A percentile compares a stretch with the other conserved stretches of the same genome.
phyloP scores from a whole-genome alignment of 1,139 yeast species.

The Blastobotrys raffinosifermentans region DNA sequence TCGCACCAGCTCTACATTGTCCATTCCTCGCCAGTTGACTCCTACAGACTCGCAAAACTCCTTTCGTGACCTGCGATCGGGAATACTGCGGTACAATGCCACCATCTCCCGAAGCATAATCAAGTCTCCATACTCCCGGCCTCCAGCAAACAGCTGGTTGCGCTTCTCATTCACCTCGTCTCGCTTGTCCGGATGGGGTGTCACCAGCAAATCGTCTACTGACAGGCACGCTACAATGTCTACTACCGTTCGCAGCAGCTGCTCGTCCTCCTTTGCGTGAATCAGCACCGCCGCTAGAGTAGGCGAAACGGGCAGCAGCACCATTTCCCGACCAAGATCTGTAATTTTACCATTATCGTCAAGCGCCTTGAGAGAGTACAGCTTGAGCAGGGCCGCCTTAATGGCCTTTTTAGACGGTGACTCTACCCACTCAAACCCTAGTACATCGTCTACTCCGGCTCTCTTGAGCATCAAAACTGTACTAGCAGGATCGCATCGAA shows the following conservation, averaged over 20 bases:
- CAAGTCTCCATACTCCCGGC: slow-evolving; percentile 72
- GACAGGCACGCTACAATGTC: slow-evolving; percentile 91
- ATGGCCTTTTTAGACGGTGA: slow-evolving; percentile 79
- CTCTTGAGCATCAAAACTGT: slow-evolving; percentile 80
- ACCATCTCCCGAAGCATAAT: slow-evolving; percentile 75
- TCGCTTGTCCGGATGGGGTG: slow-evolving; percentile 72
- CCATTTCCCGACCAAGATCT: slow-evolving; percentile 72
- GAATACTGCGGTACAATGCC: slow-evolving; percentile 46
- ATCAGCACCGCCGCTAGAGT: slow-evolving; percentile 84
- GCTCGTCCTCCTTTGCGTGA: slow-evolving; percentile 51
- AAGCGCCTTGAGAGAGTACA: slow-evolving; percentile 74
- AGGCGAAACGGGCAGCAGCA: slow-evolving; percentile 83
- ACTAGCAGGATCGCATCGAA: slow-evolving; percentile 76
- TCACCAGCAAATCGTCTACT: slow-evolving; percentile 78
- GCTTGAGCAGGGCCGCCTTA: slow-evolving; percentile 66
- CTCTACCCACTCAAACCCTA: slow-evolving; percentile 90
- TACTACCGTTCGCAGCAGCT: slow-evolving; percentile 51
- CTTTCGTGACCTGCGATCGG: slow-evolving; percentile 42
- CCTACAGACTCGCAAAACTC: slow-evolving; percentile 81
- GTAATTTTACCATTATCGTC: slow-evolving; percentile 75
- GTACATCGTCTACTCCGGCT: slow-evolving; percentile 74
- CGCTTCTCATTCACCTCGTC: slow-evolving; percentile 63
- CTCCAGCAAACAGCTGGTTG: slow-evolving; percentile 53
- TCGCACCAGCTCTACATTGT: slow-evolving; percentile 68
- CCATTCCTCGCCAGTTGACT: slow-evolving; percentile 72